phyloP scores from a whole-genome alignment of 768 basidiomycete genomes.

The Russula sp. region DNA sequence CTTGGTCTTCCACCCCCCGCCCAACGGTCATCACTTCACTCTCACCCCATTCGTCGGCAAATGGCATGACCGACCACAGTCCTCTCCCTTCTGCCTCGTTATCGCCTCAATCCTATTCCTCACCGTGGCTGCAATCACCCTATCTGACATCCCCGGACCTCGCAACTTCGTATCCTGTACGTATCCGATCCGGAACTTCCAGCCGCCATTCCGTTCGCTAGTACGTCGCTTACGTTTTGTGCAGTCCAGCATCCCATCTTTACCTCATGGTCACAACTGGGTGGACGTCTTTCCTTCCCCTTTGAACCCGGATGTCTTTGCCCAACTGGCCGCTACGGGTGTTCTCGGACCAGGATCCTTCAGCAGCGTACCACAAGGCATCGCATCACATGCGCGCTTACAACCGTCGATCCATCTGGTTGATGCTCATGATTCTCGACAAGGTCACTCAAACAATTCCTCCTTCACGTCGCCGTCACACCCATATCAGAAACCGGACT shows the following conservation, averaged over 20 bases:
- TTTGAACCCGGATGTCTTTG: constrained; percentile 54
- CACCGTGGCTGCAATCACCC: constrained; percentile 32
- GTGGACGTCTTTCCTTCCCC: constrained; percentile 53
- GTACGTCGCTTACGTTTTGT: constrained; percentile 21
- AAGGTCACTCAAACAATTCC: background rate
- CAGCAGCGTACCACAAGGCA: constrained; percentile 38
- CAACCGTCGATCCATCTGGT: background rate
- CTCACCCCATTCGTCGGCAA: constrained; percentile 5
- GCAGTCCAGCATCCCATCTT: constrained; percentile 26
- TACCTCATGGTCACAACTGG: constrained; percentile 43
- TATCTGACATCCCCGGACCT: constrained; percentile 26
- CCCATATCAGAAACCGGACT: constrained; percentile 2
- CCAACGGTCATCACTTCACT: constrained; percentile 20
- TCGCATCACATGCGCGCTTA: constrained; percentile 25
- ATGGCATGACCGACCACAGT: constrained; percentile 11
- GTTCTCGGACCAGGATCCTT: constrained; percentile 40
- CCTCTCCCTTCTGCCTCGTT: constrained; percentile 16
- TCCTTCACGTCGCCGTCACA: constrained; percentile 3
- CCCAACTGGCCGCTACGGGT: constrained; percentile 55
- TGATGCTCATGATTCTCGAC: constrained; percentile 5
- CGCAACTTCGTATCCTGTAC: constrained; percentile 19
- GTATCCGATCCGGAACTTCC: background rate
- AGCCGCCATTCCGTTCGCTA: background rate
- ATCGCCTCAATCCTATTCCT: constrained; percentile 27
- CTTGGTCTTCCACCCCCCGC: constrained; percentile 34